phyloP scores from a whole-genome alignment of 192 early-diverging fungal species.

The Funneliformis geosporum region DNA sequence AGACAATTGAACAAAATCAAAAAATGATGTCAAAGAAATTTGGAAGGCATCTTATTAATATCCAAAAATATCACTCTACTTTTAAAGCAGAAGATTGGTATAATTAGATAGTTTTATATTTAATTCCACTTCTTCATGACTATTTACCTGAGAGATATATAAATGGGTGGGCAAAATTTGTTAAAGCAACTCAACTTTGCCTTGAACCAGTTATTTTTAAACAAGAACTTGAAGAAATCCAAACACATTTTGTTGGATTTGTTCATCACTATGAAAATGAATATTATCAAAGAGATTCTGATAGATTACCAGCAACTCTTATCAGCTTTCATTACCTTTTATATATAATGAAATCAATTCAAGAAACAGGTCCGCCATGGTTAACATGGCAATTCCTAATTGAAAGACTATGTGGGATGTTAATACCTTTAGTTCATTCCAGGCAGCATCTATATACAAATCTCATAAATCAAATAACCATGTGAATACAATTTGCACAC shows the following conservation, averaged over 20 bases:
- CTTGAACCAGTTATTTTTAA: background rate
- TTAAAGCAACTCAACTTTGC: background rate
- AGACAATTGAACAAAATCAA: no score
- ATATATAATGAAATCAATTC: background rate
- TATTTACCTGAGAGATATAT: no score
- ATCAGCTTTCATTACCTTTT: background rate
- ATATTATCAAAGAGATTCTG: background rate
- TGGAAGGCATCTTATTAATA: no score
- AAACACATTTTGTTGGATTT: background rate
- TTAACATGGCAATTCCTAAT: background rate
- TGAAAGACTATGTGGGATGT: background rate
- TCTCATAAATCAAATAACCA: background rate
- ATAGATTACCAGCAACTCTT: background rate
- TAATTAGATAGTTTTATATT: no score
- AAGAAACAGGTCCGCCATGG: background rate
- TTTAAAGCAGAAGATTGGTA: no score
- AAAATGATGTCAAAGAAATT: no score
- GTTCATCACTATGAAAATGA: background rate
- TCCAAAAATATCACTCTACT: no score
- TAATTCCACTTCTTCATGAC: no score
- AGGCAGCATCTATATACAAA: background rate
- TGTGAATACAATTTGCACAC: background rate
- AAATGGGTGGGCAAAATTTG: no score
- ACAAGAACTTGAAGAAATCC: background rate
- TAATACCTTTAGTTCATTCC: no score